phyloP scores from a whole-genome alignment of 2,329 filamentous ascomycete species.

The Fusarium mexicanum region DNA sequence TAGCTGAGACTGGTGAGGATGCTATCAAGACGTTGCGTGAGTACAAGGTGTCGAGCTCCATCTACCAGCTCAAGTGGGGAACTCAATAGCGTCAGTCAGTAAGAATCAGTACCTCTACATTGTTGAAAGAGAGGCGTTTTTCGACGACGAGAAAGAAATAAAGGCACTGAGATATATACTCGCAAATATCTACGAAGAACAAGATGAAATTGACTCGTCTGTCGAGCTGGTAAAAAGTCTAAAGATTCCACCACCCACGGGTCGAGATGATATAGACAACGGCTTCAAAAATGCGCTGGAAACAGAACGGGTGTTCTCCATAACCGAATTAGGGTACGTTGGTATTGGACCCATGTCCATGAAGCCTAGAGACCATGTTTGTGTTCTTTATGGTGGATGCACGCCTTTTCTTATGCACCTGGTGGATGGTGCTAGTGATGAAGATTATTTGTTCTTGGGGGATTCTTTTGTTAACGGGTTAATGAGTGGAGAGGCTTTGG shows the following conservation, averaged over 20 bases:
- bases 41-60: conserved; percentile 79
- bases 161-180: fast-evolving
- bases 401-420: background rate
- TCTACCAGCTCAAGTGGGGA: conserved; percentile 86
- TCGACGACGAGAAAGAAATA: background rate
- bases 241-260: background rate
- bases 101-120: no score
- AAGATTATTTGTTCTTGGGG: background rate
- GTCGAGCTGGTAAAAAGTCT: fast-evolving
- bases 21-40: conserved; percentile 75
- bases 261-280: fast-evolving
- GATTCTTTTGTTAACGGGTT: background rate
- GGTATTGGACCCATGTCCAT: fast-evolving
- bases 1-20: conserved; percentile 76
- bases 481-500: background rate
- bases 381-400: background rate
- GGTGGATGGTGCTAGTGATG: no score
- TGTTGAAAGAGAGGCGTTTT: background rate
- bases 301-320: fast-evolving
- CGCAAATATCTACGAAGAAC: fast-evolving
- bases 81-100: conserved; percentile 56
- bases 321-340: fast-evolving
- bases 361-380: background rate
- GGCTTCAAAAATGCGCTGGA: fast-evolving
- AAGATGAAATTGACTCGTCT: background rate